Evolutionary conservation across 2,329 filamentous ascomycete species (phyloP), one percentile per base, ranked within the genome.

Genomic region (Ascochyta koolunga): DNA sequence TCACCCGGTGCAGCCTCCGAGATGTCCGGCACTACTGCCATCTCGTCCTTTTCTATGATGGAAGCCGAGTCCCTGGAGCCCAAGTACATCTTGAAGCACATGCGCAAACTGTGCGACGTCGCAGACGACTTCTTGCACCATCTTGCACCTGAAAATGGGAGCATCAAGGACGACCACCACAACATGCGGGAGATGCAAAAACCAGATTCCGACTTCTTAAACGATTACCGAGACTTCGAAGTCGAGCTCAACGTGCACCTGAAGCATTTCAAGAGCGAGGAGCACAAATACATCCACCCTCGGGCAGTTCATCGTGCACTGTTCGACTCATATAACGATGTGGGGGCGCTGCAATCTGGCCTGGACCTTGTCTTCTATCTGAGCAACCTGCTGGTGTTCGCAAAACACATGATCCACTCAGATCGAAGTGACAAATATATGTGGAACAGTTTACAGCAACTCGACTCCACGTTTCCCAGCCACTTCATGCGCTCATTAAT

Each of bases 21-120:
- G 35, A 76, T 79, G 62, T 80, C 79, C 4, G 78, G 77, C 13
- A 80, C 76, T 2, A 80, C 79, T 2, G 77, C 76, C 4, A 77
- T 77, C 37, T 78, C 78, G 0, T 78, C 78, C 2, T 77, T 78
- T 50, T 79, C 78, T 5, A 72, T 74, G 53, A 73, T 76, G 31
- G 77, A 80, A 47, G 69, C 77, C 24, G 69, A 73, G 21, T 68
- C 74, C 10, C 65, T 81, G 9, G 76, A 80, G 37, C 48, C 70
- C 4, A 76, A 76, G 27, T 61, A 71, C 32, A 78, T 82, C 39
- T 44, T 79, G 5, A 75, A 75, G 41, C 69, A 72, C 18, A 57
- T 81, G 25, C 70, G 71, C 19, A 72, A 75, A 50, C 66, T 81
- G 11, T 68, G 67, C 43, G 54, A 65, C 4, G 60, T 60, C 5